Conservation (phyloP, 306 rosid species). For the Vicia faba region DNA sequence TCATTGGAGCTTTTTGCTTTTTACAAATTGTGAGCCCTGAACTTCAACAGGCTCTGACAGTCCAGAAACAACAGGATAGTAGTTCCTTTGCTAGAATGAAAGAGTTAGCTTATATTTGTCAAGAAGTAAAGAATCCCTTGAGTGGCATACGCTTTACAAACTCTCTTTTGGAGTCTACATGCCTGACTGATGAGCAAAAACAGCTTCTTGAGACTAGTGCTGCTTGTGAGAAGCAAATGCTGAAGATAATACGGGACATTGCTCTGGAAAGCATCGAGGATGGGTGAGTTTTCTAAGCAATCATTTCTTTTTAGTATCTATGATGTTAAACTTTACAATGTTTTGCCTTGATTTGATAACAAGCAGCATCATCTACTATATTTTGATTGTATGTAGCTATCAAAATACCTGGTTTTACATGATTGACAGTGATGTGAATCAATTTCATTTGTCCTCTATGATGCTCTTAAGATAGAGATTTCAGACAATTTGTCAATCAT, state of each 20-base stretch:
- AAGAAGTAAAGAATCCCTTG: slow-evolving; percentile 87
- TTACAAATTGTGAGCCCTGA: slow-evolving; percentile 88
- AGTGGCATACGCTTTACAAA: slow-evolving; percentile 89
- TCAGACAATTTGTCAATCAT: slow-evolving; percentile 3
- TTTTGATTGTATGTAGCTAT: slow-evolving; percentile 1
- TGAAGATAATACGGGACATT: slow-evolving; percentile 71
- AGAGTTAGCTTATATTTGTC: slow-evolving; percentile 92
- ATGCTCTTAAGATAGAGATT: not conserved
- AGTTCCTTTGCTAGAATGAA: slow-evolving; percentile 77
- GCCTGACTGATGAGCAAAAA: slow-evolving; percentile 83
- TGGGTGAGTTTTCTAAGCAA: slow-evolving; percentile 65
- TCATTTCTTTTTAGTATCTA: not conserved
- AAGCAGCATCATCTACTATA: not conserved
- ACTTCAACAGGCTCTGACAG: slow-evolving; percentile 75
- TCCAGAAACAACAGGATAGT: slow-evolving; percentile 86
- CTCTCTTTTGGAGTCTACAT: slow-evolving; percentile 93
- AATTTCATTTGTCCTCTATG: not conserved
- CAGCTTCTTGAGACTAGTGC: slow-evolving; percentile 89
- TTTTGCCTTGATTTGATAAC: slow-evolving; percentile 6
- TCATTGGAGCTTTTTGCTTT: slow-evolving; percentile 95
- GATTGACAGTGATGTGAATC: slow-evolving; percentile 3
- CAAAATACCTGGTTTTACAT: slow-evolving; percentile 1
- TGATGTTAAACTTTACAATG: not conserved
- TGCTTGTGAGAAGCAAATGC: slow-evolving; percentile 96
- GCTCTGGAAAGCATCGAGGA: slow-evolving; percentile 77